Base-by-base conservation (phyloP, 2,329 filamentous ascomycete genomes). In the Neofusicoccum cordaticola region DNA sequence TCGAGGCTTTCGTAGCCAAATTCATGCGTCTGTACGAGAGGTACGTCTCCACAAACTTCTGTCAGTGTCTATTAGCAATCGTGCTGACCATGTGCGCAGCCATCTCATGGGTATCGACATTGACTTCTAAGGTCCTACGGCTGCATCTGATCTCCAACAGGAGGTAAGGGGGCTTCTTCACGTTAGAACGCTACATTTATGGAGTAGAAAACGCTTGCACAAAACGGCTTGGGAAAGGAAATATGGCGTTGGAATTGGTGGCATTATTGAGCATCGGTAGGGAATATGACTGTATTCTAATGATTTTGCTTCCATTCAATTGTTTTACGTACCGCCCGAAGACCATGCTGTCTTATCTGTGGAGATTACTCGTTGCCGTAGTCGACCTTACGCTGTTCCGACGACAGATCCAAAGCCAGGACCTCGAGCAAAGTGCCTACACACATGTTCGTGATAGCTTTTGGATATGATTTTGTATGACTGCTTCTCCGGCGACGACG, bases 1-100 rank as follows among this genome's bases (percentile, higher is more conserved):
- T 99, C 3, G 96, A 99, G 79, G 95, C 95, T 3, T 99, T 99
- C 78, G 95, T 99, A 65, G 94, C 94, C 65, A 98, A 97, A 81
- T 97, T 98, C 76, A 98, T 99, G 94, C 87, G 94, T 71, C 87
- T 98, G 70, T 86, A 94, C 68, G 95, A 99, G 82, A 94, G 93
- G 88, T 96, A 88, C 68, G 81, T 75, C 12, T 22, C 42, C 27
- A 31, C 27, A 31, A 31, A 5, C 27, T 31, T 31, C 27, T 31
- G 27, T 31, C 11, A 27, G 6, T 31, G 12, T 37, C 3, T 62
- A n/a, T 19, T 12, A 31, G 27, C 2, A 13, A 27, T 0, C 12
- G 39, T 34, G 34, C 62, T 64, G 13, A 64, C 34, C 27, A 6
- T 34, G 19, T n/a, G 22, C 3, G 13, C 15, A 64, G 56, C 17